Conservation (phyloP, 352 stramenopile genomes). For the Phytophthora macrochlamydospora region DNA sequence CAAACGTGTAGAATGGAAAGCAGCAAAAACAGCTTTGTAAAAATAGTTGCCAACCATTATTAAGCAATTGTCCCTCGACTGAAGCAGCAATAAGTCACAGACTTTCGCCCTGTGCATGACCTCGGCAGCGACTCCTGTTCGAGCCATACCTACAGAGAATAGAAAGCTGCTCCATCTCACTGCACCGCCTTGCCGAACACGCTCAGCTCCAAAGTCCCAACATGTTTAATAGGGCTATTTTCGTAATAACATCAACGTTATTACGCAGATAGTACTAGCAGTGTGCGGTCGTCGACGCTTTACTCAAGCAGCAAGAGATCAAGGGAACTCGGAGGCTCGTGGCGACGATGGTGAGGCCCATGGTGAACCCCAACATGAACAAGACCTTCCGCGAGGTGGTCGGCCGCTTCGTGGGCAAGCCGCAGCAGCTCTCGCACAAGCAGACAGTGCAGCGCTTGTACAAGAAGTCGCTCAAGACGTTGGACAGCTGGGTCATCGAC, state of each 20-base stretch:
- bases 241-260: too few species aligned
- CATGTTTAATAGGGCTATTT: too few species aligned
- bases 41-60: background rate
- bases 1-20: background rate
- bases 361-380: conserved; percentile 87
- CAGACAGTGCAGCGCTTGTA: conserved; percentile 94
- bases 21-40: background rate
- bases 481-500: conserved; percentile 95
- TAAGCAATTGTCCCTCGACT: too few species aligned
- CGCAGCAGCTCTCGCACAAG: conserved; percentile 84
- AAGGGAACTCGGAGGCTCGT: background rate
- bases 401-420: conserved; percentile 57
- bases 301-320: background rate
- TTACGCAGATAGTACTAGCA: background rate
- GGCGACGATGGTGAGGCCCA: conserved; percentile 58
- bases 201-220: too few species aligned
- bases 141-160: too few species aligned
- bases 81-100: too few species aligned
- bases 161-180: too few species aligned
- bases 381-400: conserved; percentile 86
- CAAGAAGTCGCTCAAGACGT: conserved; percentile 93
- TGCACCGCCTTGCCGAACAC: too few species aligned
- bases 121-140: too few species aligned
- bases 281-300: conserved; percentile 2
- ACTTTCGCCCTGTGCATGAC: too few species aligned